phyloP scores from a whole-genome alignment of 192 early-diverging fungal species.

The Piromyces finnis region DNA sequence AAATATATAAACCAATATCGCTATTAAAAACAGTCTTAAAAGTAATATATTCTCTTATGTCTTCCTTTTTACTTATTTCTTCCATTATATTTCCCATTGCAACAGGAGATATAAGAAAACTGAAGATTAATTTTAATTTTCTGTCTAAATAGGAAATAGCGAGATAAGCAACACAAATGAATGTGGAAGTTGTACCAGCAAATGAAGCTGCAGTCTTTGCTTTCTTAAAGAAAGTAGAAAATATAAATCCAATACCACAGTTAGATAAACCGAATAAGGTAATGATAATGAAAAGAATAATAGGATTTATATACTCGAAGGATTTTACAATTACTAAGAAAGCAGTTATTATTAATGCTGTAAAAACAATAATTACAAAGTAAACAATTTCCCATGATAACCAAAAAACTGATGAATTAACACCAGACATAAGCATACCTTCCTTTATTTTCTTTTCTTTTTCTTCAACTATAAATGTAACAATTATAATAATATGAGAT shows the following conservation, averaged over 20 bases:
- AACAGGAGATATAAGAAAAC: neutral
- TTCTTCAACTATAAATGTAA: neutral
- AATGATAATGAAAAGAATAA: neutral
- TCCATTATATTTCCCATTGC: neutral
- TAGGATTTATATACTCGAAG: neutral
- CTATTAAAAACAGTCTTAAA: neutral
- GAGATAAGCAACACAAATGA: neutral
- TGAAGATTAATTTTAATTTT: neutral
- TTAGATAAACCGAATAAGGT: neutral
- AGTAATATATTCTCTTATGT: neutral
- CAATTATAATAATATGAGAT: neutral
- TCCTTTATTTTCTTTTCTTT: neutral
- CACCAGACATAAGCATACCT: neutral
- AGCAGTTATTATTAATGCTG: neutral
- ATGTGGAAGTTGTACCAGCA: neutral
- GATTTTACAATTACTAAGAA: neutral
- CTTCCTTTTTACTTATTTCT: neutral
- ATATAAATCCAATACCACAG: neutral
- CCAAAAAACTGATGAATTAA: neutral
- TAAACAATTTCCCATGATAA: neutral
- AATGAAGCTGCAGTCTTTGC: neutral
- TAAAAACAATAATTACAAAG: neutral
- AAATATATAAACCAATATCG: neutral
- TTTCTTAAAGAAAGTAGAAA: neutral
- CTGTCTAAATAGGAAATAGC: neutral